Evolutionary conservation across 192 early-diverging fungal genomes (phyloP), one percentile per base, ranked within the genome.

Genomic region (Coemansia sp.): DNA sequence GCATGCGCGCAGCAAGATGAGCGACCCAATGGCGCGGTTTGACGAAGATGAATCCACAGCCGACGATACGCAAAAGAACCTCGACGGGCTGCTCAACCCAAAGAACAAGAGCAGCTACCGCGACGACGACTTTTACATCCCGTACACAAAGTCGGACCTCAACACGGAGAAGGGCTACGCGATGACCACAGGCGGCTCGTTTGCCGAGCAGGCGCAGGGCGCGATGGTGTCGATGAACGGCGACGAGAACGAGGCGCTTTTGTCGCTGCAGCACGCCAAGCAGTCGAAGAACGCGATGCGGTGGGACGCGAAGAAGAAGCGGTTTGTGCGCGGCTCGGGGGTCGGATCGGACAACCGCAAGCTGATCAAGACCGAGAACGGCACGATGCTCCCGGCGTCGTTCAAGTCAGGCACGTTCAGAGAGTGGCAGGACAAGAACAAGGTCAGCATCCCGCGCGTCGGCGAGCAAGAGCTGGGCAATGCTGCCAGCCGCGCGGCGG

Each of bases 311-410:
- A 92, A 87, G 65, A 97, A 98, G 81, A 94, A 92, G 74, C 88
- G 87, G 58, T 99, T 97, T 85, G 86, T 93, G 31, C 71, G 80
- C 28, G 87, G 94, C 21, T 60, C 69, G 4, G 92, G 92, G 21
- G 84, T 95, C 58, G 97, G 97, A 14, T 65, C 89, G 1, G 95
- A 99, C 64, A 99, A 99, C 78, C 93, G 93, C 67, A 99, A 98
- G 82, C 60, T 92, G 55, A 96, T 99, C 53, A 84, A 83, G 35
- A 93, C 91, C 4, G 97, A 99, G 63, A 90, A 83, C 50, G 97
- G 97, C 31, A 87, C 88, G n/a, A 73, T 89, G 65, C 84, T 99
- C 24, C 89, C 90, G 4, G 97, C 94, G 5, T 85, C 85, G 16
- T 98, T 89, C 79, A 94, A 93, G 62, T 84, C 87, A 10, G 89